Percentiles rank a stretch among this genome's conserved stretches.
Conservation (phyloP, 2,329 filamentous ascomycete genomes). For the Fusarium sp. region DNA sequence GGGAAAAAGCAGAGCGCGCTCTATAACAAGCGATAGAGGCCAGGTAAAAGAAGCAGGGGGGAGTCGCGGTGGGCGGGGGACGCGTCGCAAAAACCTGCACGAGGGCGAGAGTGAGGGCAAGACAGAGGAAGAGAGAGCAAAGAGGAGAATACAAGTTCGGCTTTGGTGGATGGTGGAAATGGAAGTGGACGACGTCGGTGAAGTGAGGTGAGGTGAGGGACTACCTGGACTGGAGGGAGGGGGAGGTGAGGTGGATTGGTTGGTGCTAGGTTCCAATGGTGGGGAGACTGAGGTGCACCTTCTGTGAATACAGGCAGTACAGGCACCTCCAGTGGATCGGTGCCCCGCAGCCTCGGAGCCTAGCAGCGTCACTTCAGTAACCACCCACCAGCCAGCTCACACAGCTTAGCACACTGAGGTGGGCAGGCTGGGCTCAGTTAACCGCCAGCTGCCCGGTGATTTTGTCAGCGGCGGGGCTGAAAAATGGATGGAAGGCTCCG, state of each 20-base stretch:
- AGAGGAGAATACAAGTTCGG: slow-evolving; percentile 38
- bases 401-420: neutral
- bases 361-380: slow-evolving; percentile 8
- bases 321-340: slow-evolving; percentile 30
- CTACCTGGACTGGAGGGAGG: slow-evolving; percentile 9
- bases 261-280: slow-evolving; percentile 17
- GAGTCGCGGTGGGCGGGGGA: slow-evolving; percentile 2
- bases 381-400: slow-evolving; percentile 7
- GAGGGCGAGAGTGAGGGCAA: slow-evolving; percentile 15
- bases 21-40: slow-evolving; percentile 19
- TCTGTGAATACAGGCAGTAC: slow-evolving; percentile 31
- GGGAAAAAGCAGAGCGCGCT: slow-evolving; percentile 28
- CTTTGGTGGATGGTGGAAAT: slow-evolving; percentile 33
- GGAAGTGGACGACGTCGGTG: slow-evolving; percentile 43
- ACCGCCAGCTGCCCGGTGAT: slow-evolving; percentile 4
- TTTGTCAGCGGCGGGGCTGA: slow-evolving; percentile 38
- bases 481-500: neutral
- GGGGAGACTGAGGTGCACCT: slow-evolving; percentile 29
- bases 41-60: neutral
- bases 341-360: slow-evolving; percentile 30
- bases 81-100: slow-evolving; percentile 33
- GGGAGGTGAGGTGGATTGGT: slow-evolving; percentile 21
- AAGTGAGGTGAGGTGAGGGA: slow-evolving; percentile 42
- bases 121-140: slow-evolving; percentile 20
- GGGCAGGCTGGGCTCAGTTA: neutral